phyloP scores from a whole-genome alignment of 2,329 filamentous ascomycete species.

The Mollisiaceae sp. region DNA sequence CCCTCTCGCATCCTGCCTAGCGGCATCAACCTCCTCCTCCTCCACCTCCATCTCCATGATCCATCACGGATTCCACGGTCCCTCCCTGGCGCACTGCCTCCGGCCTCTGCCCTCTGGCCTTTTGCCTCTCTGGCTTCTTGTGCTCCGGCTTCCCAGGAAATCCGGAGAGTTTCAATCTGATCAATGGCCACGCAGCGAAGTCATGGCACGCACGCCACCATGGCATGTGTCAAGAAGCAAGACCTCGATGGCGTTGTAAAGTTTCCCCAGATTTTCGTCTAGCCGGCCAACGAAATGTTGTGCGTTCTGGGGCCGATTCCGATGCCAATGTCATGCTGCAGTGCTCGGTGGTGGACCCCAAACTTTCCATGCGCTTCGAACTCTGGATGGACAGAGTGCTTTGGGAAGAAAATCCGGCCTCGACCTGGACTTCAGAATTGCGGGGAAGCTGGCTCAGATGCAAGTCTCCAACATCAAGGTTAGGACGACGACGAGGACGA shows the following conservation, averaged over 20 bases:
- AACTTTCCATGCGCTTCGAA: constrained; percentile 15
- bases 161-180: background rate
- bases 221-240: constrained; percentile 21
- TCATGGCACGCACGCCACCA: constrained; percentile 6
- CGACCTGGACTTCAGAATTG: constrained; percentile 20
- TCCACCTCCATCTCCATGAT: no score
- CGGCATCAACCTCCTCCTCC: background rate
- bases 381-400: background rate
- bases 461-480: background rate
- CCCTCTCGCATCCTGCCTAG: background rate
- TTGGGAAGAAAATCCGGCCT: constrained; percentile 3
- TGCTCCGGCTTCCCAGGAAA: background rate
- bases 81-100: background rate
- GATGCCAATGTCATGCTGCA: background rate
- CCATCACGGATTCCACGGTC: background rate
- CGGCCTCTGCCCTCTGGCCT: background rate
- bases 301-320: background rate
- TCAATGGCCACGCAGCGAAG: background rate
- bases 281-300: constrained; percentile 19
- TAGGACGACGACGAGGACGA: background rate
- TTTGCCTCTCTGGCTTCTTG: background rate
- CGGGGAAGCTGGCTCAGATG: constrained; percentile 27
- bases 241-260: constrained; percentile 4
- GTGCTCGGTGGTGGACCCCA: constrained; percentile 12
- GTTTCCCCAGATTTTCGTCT: constrained; percentile 28